Percentiles rank a stretch among this genome's conserved stretches.
These are phyloP conservation scores for Aspergillus panamensis DNA, from an alignment of 495 filamentous ascomycete genomes.

Conservation along the genomic window DNA sequence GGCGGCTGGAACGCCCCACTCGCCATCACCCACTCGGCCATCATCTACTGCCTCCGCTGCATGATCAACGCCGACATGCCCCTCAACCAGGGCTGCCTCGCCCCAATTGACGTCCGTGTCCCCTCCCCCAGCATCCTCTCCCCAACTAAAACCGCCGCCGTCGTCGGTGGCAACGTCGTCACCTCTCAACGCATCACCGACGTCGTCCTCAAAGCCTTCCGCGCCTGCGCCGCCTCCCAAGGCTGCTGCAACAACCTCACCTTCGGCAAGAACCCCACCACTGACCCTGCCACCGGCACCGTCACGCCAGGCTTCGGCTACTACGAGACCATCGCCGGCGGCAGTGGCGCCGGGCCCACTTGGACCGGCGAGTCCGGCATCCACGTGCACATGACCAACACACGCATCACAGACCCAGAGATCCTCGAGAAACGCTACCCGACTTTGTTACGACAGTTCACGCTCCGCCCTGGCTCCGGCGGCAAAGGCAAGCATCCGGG, in stretches of 20 bases:
- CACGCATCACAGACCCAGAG: constrained; percentile 91
- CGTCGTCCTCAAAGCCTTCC: constrained; percentile 87
- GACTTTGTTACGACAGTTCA: constrained; percentile 79
- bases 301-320: constrained; percentile 90
- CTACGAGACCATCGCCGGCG: constrained; percentile 96
- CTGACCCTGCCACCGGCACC: constrained; percentile 71
- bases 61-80: constrained; percentile 93
- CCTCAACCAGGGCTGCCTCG: constrained; percentile 92
- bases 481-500: constrained; percentile 75
- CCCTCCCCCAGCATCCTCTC: constrained; percentile 79
- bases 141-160: constrained; percentile 82
- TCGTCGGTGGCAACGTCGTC: constrained; percentile 93
- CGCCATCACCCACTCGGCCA: constrained; percentile 90
- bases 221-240: constrained; percentile 85
- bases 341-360: constrained; percentile 77
- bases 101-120: constrained; percentile 81
- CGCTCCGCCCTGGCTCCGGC: constrained; percentile 62
- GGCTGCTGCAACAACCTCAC: constrained; percentile 86
- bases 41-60: constrained; percentile 93
- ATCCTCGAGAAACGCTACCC: constrained; percentile 96
- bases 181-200: constrained; percentile 91
- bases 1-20: constrained; percentile 93
- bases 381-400: constrained; percentile 99
- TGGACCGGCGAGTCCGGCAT: constrained; percentile 92
- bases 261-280: constrained; percentile 41